Conservation (phyloP, 495 filamentous ascomycete species). For the Talaromyces stipitatus region DNA sequence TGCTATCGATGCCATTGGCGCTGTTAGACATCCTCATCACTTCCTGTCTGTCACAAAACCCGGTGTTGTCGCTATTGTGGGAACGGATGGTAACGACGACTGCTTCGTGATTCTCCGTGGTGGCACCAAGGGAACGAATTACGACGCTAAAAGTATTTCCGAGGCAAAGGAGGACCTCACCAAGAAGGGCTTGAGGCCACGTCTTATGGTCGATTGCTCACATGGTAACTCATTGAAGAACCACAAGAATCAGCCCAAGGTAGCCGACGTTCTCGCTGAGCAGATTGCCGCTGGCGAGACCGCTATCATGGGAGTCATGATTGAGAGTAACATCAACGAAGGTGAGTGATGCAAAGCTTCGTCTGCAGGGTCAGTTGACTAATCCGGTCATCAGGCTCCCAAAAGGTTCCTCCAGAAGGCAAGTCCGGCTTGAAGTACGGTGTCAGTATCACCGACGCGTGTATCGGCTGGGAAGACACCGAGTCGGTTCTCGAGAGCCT, state of each 20-base stretch:
- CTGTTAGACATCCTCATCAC: constrained; percentile 88
- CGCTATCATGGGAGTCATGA: constrained; percentile 96
- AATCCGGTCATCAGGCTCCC: constrained; percentile 51
- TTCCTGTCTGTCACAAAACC: constrained; percentile 98
- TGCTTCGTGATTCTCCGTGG: constrained; percentile 97
- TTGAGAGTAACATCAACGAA: constrained; percentile 95
- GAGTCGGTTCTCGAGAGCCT: constrained; percentile 68
- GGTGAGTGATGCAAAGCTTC: constrained; percentile 39
- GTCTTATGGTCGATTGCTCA: constrained; percentile 97
- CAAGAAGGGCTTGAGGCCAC: constrained; percentile 56
- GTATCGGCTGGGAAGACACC: constrained; percentile 94
- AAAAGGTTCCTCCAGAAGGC: constrained; percentile 89
- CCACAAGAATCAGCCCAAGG: constrained; percentile 96
- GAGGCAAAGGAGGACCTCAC: constrained; percentile 63
- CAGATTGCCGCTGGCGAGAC: constrained; percentile 80
- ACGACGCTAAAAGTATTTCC: constrained; percentile 74
- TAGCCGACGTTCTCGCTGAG: constrained; percentile 71
- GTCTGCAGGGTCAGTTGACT: constrained; percentile 1
- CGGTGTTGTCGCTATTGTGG: constrained; percentile 91
- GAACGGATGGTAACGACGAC: constrained; percentile 93
- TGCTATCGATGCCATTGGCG: constrained; percentile 93
- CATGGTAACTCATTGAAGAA: constrained; percentile 95
- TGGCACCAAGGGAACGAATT: constrained; percentile 91
- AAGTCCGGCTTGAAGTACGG: constrained; percentile 87
- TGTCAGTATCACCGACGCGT: constrained; percentile 96